phyloP scores from a whole-genome alignment of 225 moss, liverwort and hornwort genomes.

The Pseudisothecium myosuroides region DNA sequence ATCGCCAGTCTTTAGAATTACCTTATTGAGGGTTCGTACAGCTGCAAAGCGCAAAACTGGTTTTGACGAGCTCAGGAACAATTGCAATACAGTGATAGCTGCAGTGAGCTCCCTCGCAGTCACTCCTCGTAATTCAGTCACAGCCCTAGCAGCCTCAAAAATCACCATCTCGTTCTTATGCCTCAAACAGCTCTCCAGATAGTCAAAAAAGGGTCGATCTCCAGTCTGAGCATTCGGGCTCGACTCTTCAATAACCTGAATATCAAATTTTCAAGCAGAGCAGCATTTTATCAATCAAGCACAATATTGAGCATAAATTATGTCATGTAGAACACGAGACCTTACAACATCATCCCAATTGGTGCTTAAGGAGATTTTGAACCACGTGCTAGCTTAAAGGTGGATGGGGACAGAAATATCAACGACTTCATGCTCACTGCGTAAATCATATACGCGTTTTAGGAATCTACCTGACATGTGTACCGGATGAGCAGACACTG shows the following conservation, averaged over 20 bases:
- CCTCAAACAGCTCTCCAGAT: slow-evolving; percentile 66
- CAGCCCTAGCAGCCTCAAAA: slow-evolving; percentile 84
- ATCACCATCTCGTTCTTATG: slow-evolving; percentile 90
- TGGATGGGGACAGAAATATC: neutral
- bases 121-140: slow-evolving; percentile 64
- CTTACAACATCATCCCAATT: neutral
- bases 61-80: slow-evolving; percentile 81
- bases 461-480: slow-evolving; percentile 56
- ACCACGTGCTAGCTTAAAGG: neutral
- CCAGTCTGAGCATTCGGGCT: slow-evolving; percentile 51
- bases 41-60: slow-evolving; percentile 91
- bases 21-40: slow-evolving; percentile 83
- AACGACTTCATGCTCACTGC: neutral
- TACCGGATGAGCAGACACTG: slow-evolving; percentile 88
- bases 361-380: neutral
- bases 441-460: neutral
- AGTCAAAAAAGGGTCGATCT: slow-evolving; percentile 82
- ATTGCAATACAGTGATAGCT: slow-evolving; percentile 80
- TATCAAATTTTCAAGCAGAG: neutral
- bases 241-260: slow-evolving; percentile 73
- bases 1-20: neutral
- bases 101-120: slow-evolving; percentile 76
- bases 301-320: neutral
- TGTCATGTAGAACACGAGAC: neutral
- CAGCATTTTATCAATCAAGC: neutral